phyloP scores from a whole-genome alignment of 2,329 filamentous ascomycete species.

The Purpureocillium lavendulum region DNA sequence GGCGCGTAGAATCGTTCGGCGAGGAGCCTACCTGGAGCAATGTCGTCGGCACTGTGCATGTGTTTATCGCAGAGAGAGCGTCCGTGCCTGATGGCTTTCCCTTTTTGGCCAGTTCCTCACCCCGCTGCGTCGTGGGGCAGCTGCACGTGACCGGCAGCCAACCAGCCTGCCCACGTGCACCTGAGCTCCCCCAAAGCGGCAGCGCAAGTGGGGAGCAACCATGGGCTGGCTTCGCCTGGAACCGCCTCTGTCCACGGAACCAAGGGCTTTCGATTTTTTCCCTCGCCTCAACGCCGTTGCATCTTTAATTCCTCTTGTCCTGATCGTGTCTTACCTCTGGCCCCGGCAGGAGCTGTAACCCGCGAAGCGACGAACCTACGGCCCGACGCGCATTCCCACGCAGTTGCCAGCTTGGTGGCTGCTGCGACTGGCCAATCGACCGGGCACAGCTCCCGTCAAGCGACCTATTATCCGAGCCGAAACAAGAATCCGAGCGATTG shows the following conservation, averaged over 20 bases:
- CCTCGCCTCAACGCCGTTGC: background rate
- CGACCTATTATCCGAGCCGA: background rate
- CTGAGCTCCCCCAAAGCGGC: constrained; percentile 4
- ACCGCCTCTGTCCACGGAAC: no score
- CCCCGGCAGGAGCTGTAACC: no score
- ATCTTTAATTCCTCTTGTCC: background rate
- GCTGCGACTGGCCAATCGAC: background rate
- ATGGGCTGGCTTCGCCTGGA: no score
- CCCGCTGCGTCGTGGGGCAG: constrained; percentile 11
- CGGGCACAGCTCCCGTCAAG: background rate
- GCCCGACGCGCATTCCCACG: no score
- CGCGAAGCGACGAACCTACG: no score
- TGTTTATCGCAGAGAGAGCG: constrained; percentile 2
- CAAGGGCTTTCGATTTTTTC: background rate
- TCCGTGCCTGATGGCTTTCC: constrained; percentile 18
- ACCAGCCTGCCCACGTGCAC: constrained; percentile 24
- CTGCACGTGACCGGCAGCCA: constrained; percentile 19
- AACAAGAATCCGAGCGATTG: background rate
- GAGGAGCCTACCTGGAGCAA: background rate
- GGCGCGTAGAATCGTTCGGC: background rate
- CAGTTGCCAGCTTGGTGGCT: no score
- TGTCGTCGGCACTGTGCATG: background rate
- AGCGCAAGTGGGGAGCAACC: constrained; percentile 1
- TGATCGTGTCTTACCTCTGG: background rate
- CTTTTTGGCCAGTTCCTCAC: constrained; percentile 11